phyloP scores from a whole-genome alignment of 345 rosid genomes.

The Acer negundo region DNA sequence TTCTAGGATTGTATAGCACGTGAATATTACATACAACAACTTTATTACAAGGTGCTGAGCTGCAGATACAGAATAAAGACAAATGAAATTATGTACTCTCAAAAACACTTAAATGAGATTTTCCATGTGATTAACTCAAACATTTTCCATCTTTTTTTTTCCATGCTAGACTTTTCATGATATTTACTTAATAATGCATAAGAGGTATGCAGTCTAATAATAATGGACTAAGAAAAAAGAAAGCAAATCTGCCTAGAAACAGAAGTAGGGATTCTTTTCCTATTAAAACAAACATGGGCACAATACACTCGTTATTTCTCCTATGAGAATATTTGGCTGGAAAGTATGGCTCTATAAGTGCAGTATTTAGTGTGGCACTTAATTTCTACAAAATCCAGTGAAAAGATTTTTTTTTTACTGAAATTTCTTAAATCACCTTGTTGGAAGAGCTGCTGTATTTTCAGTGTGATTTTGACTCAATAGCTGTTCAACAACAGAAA shows the following conservation, averaged over 20 bases:
- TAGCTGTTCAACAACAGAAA: conserved; percentile 41
- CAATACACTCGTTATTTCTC: not conserved
- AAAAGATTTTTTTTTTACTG: not conserved
- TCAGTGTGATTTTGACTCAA: conserved; percentile 36
- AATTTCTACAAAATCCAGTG: not conserved
- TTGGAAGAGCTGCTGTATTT: conserved; percentile 30
- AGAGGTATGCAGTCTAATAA: not conserved
- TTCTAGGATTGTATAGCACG: conserved; percentile 90
- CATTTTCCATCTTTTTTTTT: not conserved
- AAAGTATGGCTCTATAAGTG: not conserved
- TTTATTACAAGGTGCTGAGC: conserved; percentile 46
- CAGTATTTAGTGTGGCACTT: not conserved
- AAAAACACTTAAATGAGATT: not conserved
- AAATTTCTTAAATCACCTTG: conserved; percentile 47
- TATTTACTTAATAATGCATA: not conserved
- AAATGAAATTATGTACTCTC: not conserved
- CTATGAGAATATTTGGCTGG: not conserved
- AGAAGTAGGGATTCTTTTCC: not conserved
- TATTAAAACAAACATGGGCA: not conserved
- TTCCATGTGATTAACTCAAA: not conserved
- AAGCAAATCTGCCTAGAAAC: not conserved
- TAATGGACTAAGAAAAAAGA: not conserved
- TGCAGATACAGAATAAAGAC: conserved; percentile 36
- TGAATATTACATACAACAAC: conserved; percentile 89
- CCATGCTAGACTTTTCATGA: not conserved